Evolutionary conservation across 2,329 filamentous ascomycete species (phyloP).

Genomic region (Microascus cirrosus): DNA sequence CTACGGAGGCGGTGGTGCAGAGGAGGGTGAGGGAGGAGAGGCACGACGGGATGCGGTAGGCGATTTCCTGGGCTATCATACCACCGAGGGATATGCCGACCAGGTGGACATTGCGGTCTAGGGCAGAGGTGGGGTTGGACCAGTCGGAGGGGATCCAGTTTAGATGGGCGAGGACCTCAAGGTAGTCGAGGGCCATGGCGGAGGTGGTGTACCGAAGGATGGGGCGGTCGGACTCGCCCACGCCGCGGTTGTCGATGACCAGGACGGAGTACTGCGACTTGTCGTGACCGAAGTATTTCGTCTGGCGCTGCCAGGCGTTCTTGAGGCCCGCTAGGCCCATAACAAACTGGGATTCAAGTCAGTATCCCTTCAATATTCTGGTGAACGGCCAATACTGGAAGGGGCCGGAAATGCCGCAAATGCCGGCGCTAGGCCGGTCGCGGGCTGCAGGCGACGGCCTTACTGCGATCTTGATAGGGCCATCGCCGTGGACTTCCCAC

Average conservation of each 20-base stretch:
- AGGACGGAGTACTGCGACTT: constrained; percentile 60
- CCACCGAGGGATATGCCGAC: constrained; percentile 77
- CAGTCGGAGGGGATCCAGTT: constrained; percentile 42
- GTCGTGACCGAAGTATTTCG: constrained; percentile 68
- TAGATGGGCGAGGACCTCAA: constrained; percentile 60
- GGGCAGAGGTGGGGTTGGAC: neutral
- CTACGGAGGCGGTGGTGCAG: constrained; percentile 49
- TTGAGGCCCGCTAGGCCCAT: constrained; percentile 66
- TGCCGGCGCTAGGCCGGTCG: constrained; percentile 2
- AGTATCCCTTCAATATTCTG: neutral
- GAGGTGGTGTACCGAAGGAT: constrained; percentile 67
- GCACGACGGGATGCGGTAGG: constrained; percentile 36
- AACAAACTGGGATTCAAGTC: constrained; percentile 45
- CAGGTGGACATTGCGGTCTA: constrained; percentile 45
- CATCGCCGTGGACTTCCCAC: constrained; percentile 72
- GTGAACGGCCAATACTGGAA: neutral
- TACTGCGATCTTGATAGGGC: constrained; percentile 63
- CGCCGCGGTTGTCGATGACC: constrained; percentile 74
- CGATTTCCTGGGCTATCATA: constrained; percentile 84
- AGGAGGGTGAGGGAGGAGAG: constrained; percentile 47
- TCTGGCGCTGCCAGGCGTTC: constrained; percentile 73
- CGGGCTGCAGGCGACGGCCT: constrained; percentile 20
- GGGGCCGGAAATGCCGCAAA: neutral
- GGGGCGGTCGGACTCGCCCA: constrained; percentile 71
- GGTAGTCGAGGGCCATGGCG: constrained; percentile 69